Conservation (phyloP, 805 yeast genomes). For the Cyberlindnera maritima region DNA sequence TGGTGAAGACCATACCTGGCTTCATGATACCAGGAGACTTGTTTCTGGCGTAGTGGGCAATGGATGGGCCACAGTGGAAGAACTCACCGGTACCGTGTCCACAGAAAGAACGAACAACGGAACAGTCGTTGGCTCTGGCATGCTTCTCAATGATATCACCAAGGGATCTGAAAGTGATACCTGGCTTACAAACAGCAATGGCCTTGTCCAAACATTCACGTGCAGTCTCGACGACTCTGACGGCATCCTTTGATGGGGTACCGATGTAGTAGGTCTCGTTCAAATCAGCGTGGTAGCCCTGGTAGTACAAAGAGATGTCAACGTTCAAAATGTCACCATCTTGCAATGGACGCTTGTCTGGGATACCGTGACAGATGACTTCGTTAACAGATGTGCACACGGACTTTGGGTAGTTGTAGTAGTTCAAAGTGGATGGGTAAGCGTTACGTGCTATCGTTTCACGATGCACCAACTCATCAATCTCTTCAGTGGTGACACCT, state of each 20-base stretch:
- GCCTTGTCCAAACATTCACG: constrained; percentile 86
- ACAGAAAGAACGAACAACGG: constrained; percentile 86
- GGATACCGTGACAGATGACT: constrained; percentile 95
- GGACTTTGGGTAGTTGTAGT: constrained; percentile 89
- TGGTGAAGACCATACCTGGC: constrained; percentile 95
- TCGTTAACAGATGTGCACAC: constrained; percentile 94
- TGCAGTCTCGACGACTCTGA: constrained; percentile 87
- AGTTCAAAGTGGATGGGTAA: constrained; percentile 94
- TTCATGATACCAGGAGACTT: constrained; percentile 92
- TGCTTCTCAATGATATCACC: constrained; percentile 88
- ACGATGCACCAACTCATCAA: constrained; percentile 81
- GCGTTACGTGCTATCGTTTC: constrained; percentile 87
- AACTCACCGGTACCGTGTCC: constrained; percentile 90
- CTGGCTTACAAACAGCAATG: constrained; percentile 85
- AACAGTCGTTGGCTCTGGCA: constrained; percentile 72
- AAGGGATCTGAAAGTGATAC: constrained; percentile 77
- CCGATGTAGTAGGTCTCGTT: constrained; percentile 98
- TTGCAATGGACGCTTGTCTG: constrained; percentile 79
- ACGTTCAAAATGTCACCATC: constrained; percentile 95
- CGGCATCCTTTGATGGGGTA: constrained; percentile 75
- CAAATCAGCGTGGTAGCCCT: constrained; percentile 91
- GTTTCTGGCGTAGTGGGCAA: constrained; percentile 93
- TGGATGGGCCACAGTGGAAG: constrained; percentile 90
- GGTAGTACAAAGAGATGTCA: constrained; percentile 80
- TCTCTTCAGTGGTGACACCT: constrained; percentile 90